These are phyloP conservation scores for Verbascum thapsus DNA, from an alignment of 257 asterid genomes.

Conservation along the genomic window DNA sequence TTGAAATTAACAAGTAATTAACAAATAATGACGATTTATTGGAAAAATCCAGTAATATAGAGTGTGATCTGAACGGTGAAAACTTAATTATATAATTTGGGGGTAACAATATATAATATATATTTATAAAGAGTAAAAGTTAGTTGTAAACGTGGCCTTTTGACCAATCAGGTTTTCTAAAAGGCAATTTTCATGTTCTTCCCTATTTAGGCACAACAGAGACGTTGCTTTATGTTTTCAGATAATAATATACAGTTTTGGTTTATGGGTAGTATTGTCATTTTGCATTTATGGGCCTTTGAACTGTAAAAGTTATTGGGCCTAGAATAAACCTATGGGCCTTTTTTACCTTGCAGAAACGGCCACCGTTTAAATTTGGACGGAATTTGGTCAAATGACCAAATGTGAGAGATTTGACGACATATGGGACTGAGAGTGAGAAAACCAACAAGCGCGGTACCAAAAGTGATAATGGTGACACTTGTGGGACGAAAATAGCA, in stretches of 20 bases:
- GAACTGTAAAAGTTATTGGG: no score
- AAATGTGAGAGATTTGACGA: no score
- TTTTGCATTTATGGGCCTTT: background rate
- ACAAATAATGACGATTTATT: no score
- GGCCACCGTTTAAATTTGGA: no score
- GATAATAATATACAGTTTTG: background rate
- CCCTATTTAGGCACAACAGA: conserved; percentile 2
- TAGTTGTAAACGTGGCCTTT: conserved; percentile 14
- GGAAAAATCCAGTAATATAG: conserved; percentile 5
- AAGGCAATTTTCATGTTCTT: conserved; percentile 1
- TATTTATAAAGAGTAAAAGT: conserved; percentile 7
- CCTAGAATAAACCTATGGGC: no score
- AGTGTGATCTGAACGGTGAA: conserved; percentile 27
- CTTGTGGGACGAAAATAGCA: no score
- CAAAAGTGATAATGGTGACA: no score
- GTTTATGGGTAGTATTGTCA: background rate
- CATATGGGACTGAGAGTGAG: no score
- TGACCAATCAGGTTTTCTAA: conserved; percentile 10
- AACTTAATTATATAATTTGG: conserved; percentile 20
- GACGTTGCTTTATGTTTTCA: background rate
- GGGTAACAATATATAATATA: background rate
- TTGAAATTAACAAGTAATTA: background rate
- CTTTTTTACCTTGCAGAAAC: no score
- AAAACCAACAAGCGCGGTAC: no score
- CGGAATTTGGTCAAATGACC: no score